These are phyloP conservation scores for Telopea speciosissima DNA, from an alignment of 177 flowering plant genomes.

Conservation along the genomic window DNA sequence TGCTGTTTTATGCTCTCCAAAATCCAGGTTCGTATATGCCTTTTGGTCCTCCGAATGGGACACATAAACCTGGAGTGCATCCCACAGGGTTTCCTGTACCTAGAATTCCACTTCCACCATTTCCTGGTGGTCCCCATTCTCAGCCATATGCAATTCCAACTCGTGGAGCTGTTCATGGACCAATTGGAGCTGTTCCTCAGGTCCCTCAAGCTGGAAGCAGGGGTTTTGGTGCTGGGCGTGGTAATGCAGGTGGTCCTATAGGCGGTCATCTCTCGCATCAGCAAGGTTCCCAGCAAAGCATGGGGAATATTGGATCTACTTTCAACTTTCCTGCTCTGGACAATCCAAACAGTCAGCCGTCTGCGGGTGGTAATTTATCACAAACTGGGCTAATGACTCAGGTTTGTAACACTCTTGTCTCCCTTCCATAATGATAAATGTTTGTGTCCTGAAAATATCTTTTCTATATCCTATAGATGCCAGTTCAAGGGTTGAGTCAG, in stretches of 20 bases:
- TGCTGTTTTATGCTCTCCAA: background rate
- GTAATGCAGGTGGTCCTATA: conserved; percentile 54
- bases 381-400: conserved; percentile 67
- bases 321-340: conserved; percentile 60
- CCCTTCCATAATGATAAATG: background rate
- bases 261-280: conserved; percentile 71
- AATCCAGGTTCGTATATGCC: conserved; percentile 33
- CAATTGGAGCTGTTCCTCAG: conserved; percentile 49
- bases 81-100: conserved; percentile 61
- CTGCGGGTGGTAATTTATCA: conserved; percentile 60
- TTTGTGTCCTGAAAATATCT: background rate
- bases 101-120: conserved; percentile 54
- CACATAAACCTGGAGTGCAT: conserved; percentile 57
- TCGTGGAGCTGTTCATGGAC: conserved; percentile 55
- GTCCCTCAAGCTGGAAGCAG: conserved; percentile 58
- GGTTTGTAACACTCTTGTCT: conserved; percentile 24
- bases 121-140: conserved; percentile 57
- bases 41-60: conserved; percentile 60
- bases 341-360: conserved; percentile 58
- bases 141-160: conserved; percentile 79
- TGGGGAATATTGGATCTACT: conserved; percentile 49
- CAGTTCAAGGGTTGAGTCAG: conserved; percentile 59
- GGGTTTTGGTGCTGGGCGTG: conserved; percentile 73
- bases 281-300: conserved; percentile 51
- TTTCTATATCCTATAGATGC: conserved; percentile 27